Evolutionary conservation across 2,329 filamentous ascomycete species (phyloP).

Genomic region (Neofusicoccum ribis): DNA sequence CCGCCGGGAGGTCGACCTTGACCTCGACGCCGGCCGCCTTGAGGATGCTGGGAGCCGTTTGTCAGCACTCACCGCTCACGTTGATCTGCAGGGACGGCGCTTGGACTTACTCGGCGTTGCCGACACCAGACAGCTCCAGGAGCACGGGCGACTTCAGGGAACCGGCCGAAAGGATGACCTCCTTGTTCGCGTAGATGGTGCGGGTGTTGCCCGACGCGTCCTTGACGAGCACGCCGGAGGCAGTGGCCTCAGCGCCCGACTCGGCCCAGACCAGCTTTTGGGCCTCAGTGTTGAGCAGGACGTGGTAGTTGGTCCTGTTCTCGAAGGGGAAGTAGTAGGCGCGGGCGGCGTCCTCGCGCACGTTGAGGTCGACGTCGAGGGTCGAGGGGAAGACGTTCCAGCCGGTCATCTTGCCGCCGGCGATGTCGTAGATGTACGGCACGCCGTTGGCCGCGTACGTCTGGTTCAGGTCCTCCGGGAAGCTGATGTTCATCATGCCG

Average conservation of each 20-base stretch:
- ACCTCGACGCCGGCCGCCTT: slow-evolving; percentile 20
- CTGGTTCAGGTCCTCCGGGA: slow-evolving; percentile 36
- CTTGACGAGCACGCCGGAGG: slow-evolving; percentile 30
- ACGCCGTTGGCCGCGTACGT: slow-evolving; percentile 39
- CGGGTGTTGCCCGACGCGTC: slow-evolving; percentile 25
- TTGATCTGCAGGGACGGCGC: neutral
- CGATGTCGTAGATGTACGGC: slow-evolving; percentile 43
- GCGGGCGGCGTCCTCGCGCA: slow-evolving; percentile 49
- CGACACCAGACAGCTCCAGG: slow-evolving; percentile 39
- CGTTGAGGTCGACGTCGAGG: slow-evolving; percentile 37
- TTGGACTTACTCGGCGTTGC: slow-evolving; percentile 28
- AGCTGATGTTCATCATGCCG: slow-evolving; percentile 28
- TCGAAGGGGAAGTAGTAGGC: slow-evolving; percentile 49
- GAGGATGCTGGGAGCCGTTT: neutral
- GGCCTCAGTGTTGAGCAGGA: slow-evolving; percentile 46
- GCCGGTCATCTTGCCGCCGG: slow-evolving; percentile 47
- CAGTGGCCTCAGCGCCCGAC: slow-evolving; percentile 19
- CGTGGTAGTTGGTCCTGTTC: slow-evolving; percentile 43
- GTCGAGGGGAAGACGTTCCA: slow-evolving; percentile 47
- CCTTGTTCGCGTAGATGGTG: slow-evolving; percentile 26
- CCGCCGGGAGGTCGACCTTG: neutral
- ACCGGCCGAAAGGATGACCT: slow-evolving; percentile 40
- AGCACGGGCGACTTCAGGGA: slow-evolving; percentile 35
- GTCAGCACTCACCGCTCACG: neutral
- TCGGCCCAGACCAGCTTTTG: slow-evolving; percentile 42